A percentile compares a stretch with the other conserved stretches of the same genome.
phyloP scores from a whole-genome alignment of 208 protist genomes.

The Leishmania turanica region DNA sequence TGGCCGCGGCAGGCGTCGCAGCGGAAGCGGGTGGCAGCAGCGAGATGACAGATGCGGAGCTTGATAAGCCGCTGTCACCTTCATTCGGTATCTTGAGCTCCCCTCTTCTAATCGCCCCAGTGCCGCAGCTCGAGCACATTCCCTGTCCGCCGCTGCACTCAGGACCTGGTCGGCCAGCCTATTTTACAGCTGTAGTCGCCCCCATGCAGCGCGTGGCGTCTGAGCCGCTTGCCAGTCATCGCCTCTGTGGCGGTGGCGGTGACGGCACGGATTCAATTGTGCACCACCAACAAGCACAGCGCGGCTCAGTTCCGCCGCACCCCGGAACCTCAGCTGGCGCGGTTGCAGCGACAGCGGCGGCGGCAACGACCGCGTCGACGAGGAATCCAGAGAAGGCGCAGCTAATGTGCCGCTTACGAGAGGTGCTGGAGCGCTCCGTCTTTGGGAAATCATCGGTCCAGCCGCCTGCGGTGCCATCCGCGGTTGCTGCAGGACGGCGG shows the following conservation, averaged over 20 bases:
- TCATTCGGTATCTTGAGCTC: neutral
- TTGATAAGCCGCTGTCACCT: neutral
- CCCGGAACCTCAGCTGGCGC: neutral
- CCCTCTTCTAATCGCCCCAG: neutral
- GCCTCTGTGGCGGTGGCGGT: neutral
- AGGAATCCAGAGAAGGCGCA: conserved; percentile 13
- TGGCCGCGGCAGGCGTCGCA: neutral
- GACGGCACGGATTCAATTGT: neutral
- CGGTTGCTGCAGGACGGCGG: neutral
- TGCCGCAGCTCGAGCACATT: conserved; percentile 8
- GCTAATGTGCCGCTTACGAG: conserved; percentile 25
- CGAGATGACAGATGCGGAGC: neutral
- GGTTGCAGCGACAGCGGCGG: neutral
- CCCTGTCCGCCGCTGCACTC: conserved; percentile 9
- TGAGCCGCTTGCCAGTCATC: conserved; percentile 4
- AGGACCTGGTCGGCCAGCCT: neutral
- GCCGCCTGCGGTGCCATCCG: conserved; percentile 3
- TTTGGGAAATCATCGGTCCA: neutral
- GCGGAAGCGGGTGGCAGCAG: neutral
- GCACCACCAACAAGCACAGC: conserved; percentile 6
- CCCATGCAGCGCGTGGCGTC: conserved; percentile 16
- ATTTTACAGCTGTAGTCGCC: neutral
- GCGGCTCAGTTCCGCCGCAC: neutral
- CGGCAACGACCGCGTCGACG: neutral
- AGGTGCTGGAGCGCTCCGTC: conserved; percentile 10